phyloP scores from a whole-genome alignment of 441 rosid species.

The Pelargonium australe region DNA sequence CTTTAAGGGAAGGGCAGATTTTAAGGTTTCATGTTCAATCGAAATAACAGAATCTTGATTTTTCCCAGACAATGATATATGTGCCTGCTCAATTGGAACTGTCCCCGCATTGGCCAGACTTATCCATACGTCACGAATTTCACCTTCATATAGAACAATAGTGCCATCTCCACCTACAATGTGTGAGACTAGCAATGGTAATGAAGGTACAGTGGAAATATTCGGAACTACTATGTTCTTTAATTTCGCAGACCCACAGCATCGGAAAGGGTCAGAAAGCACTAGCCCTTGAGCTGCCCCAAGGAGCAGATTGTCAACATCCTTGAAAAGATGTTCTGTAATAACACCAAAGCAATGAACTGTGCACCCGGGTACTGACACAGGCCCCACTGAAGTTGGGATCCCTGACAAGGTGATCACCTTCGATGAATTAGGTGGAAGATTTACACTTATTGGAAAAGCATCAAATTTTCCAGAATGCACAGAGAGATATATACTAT shows the following conservation, averaged over 20 bases:
- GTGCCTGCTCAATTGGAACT: constrained; percentile 84
- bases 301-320: constrained; percentile 88
- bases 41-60: constrained; percentile 89
- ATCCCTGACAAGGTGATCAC: constrained; percentile 89
- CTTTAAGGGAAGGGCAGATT: constrained; percentile 76
- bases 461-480: constrained; percentile 85
- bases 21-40: constrained; percentile 55
- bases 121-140: constrained; percentile 74
- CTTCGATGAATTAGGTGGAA: constrained; percentile 89
- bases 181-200: constrained; percentile 75
- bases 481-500: constrained; percentile 81
- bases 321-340: constrained; percentile 86
- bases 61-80: constrained; percentile 87
- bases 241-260: constrained; percentile 84
- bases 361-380: constrained; percentile 76
- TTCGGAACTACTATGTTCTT: constrained; percentile 68
- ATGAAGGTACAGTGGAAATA: constrained; percentile 69
- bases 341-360: constrained; percentile 95
- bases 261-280: constrained; percentile 91
- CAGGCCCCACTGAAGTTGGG: constrained; percentile 75
- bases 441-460: constrained; percentile 81
- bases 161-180: constrained; percentile 92
- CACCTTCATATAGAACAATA: constrained; percentile 86
- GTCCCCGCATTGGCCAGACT: constrained; percentile 94
- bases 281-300: constrained; percentile 99